Conservation (phyloP, 345 rosid genomes). For the Mercurialis annua region DNA sequence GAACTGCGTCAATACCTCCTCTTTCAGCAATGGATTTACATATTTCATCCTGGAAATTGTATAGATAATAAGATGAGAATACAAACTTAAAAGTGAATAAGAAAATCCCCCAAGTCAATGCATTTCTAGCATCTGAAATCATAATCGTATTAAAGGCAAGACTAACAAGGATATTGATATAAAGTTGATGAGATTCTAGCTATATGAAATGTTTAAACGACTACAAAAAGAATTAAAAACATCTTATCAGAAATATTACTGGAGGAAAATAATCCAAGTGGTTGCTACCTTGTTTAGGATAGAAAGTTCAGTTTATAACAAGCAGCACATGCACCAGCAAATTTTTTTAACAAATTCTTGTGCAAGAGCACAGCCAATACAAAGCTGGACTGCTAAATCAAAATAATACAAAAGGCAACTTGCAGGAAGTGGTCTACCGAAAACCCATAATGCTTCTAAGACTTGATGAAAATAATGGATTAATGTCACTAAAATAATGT, state of each 20-base stretch:
- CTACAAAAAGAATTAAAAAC: neutral
- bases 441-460: neutral
- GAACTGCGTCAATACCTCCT: slow-evolving; percentile 81
- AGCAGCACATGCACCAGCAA: neutral
- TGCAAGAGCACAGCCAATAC: neutral
- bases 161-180: neutral
- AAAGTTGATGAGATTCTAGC: neutral
- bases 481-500: neutral
- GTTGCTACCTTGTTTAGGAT: neutral
- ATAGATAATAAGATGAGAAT: neutral
- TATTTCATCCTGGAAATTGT: slow-evolving; percentile 65
- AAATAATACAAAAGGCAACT: neutral
- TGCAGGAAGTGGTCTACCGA: neutral
- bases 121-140: neutral
- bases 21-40: slow-evolving; percentile 82
- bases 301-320: neutral
- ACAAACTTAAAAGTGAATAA: neutral
- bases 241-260: neutral
- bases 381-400: neutral
- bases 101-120: neutral
- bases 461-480: neutral
- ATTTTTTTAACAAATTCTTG: neutral
- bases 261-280: neutral
- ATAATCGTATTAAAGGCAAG: neutral
- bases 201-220: neutral